Conservation (phyloP, 257 asterid species). For the Ilex asprella region DNA sequence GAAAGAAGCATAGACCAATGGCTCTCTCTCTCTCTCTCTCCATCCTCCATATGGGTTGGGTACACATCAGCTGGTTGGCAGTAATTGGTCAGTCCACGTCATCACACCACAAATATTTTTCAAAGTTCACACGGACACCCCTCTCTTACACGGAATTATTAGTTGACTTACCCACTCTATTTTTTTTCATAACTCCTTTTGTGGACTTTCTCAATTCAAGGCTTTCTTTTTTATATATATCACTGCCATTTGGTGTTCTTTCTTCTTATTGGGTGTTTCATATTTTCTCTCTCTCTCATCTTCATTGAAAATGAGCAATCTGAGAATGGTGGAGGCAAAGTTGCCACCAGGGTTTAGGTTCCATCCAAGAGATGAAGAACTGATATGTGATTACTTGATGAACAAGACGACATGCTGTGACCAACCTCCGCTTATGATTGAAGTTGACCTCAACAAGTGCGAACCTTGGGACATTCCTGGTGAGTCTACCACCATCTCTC, state of each 20-base stretch:
- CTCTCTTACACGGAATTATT: conserved; percentile 27
- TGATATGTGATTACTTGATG: conserved; percentile 72
- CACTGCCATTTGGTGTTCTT: conserved; percentile 16
- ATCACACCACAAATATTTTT: conserved; percentile 24
- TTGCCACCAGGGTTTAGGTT: conserved; percentile 92
- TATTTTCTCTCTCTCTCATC: neutral
- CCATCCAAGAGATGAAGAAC: conserved; percentile 81
- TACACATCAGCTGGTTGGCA: conserved; percentile 30
- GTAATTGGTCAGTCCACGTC: conserved; percentile 30
- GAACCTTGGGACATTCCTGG: conserved; percentile 99
- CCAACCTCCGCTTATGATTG: conserved; percentile 43
- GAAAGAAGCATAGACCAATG: neutral
- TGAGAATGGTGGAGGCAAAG: conserved; percentile 72
- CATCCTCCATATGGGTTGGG: neutral
- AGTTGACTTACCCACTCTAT: conserved; percentile 33
- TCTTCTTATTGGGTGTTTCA: conserved; percentile 7
- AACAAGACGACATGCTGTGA: conserved; percentile 37
- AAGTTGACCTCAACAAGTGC: conserved; percentile 79
- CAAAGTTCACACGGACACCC: conserved; percentile 21
- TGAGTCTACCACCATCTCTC: conserved; percentile 5
- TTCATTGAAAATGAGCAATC: conserved; percentile 36
- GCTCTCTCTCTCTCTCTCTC: neutral
- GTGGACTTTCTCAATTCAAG: neutral
- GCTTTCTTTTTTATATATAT: conserved; percentile 3
- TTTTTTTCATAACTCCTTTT: neutral